Conservation (phyloP, 2,329 filamentous ascomycete genomes). For the Chrysoporthe deuterocubensis region DNA sequence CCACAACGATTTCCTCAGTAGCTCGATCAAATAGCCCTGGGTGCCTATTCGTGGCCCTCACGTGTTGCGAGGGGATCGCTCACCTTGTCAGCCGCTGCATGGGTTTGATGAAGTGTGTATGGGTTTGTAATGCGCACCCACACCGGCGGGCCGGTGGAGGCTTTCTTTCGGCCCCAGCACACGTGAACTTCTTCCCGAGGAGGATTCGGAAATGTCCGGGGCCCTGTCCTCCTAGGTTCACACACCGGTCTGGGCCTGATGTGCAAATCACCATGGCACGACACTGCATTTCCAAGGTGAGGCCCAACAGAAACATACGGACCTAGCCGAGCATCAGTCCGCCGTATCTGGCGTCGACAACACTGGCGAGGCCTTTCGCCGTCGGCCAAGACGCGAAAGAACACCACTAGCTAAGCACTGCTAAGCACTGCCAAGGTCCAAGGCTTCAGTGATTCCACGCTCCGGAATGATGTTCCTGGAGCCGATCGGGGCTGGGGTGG, state of each 20-base stretch:
- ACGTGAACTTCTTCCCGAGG: background rate
- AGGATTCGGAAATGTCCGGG: constrained; percentile 17
- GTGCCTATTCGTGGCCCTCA: background rate
- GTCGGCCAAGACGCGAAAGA: background rate
- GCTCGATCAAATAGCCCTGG: background rate
- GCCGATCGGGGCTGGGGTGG: constrained; percentile 3
- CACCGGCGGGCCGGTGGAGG: constrained; percentile 5
- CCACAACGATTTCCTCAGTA: background rate
- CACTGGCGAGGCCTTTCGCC: background rate
- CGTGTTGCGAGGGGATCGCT: background rate
- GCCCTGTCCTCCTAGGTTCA: background rate
- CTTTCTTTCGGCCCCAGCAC: background rate
- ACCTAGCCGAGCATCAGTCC: background rate
- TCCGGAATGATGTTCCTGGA: background rate
- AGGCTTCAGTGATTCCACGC: background rate
- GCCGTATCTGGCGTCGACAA: background rate
- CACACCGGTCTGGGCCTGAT: background rate
- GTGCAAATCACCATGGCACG: too few species aligned
- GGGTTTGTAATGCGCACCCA: constrained; percentile 12
- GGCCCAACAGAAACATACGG: background rate
- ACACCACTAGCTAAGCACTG: background rate
- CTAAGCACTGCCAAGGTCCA: background rate
- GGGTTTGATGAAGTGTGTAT: constrained; percentile 11
- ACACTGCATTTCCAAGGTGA: background rate
- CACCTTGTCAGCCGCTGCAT: constrained; percentile 1